These are phyloP conservation scores for Halteria grandinella DNA, from an alignment of 73 alveolate genomes.

Conservation along the genomic window DNA sequence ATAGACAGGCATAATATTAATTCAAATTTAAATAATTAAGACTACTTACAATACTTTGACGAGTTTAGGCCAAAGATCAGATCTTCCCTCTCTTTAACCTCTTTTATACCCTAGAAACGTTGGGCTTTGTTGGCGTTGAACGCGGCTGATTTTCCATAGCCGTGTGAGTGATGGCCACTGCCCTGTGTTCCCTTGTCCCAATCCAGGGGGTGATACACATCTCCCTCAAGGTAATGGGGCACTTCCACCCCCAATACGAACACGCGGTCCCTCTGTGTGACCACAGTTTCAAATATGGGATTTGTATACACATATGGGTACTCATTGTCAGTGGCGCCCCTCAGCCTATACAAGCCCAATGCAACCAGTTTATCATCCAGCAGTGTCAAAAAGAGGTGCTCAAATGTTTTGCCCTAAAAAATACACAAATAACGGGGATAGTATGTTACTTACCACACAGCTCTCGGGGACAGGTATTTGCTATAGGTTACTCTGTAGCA, in stretches of 20 bases:
- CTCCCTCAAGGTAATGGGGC: constrained; percentile 41
- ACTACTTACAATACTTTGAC: not conserved
- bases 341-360: constrained; percentile 90
- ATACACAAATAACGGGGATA: too few relatives aligned
- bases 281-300: constrained; percentile 77
- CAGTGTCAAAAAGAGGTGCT: constrained; percentile 82
- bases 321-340: constrained; percentile 94
- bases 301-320: constrained; percentile 96
- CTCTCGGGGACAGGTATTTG: constrained; percentile 95
- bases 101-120: not conserved
- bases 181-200: not conserved
- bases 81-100: not conserved
- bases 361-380: constrained; percentile 87
- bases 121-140: not conserved
- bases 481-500: constrained; percentile 90
- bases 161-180: not conserved
- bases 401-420: constrained; percentile 93
- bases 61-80: not conserved
- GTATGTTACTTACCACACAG: too few relatives aligned
- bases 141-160: too few relatives aligned
- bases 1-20: not conserved
- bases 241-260: constrained; percentile 79
- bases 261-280: constrained; percentile 85
- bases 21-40: not conserved
- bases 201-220: not conserved